These are phyloP conservation scores for Trametes elegans DNA, from an alignment of 768 basidiomycete species.

Conservation along the genomic window DNA sequence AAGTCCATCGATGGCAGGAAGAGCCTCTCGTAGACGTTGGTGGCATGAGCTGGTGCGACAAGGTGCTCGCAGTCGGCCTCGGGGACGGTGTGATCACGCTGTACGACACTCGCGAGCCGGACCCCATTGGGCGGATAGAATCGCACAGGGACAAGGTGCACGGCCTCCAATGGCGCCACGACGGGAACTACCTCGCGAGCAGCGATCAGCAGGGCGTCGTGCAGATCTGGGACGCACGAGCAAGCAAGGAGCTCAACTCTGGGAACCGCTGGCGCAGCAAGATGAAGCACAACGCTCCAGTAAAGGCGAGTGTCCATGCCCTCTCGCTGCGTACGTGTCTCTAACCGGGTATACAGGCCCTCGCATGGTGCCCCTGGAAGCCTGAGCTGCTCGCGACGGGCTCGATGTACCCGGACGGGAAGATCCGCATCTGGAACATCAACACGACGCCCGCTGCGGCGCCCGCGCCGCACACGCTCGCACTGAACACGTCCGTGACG, in stretches of 20 bases:
- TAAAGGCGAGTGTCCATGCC: constrained; percentile 35
- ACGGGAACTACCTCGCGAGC: constrained; percentile 40
- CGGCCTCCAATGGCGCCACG: constrained; percentile 41
- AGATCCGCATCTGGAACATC: constrained; percentile 52
- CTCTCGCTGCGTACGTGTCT: neutral
- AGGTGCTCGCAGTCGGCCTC: constrained; percentile 39
- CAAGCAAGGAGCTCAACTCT: constrained; percentile 31
- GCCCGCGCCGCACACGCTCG: constrained; percentile 46
- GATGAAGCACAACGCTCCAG: constrained; percentile 42
- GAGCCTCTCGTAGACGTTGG: constrained; percentile 29
- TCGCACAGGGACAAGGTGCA: constrained; percentile 36
- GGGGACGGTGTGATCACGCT: constrained; percentile 38
- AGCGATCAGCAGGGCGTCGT: constrained; percentile 41
- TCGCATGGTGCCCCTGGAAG: constrained; percentile 78
- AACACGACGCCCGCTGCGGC: constrained; percentile 45
- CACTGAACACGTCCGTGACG: constrained; percentile 50
- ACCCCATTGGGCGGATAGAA: constrained; percentile 28
- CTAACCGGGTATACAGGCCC: constrained; percentile 41
- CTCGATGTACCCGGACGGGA: constrained; percentile 61
- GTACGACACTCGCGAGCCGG: constrained; percentile 35
- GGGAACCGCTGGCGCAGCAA: constrained; percentile 35
- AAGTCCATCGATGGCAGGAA: constrained; percentile 27
- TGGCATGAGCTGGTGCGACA: constrained; percentile 40
- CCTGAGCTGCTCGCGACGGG: constrained; percentile 64
- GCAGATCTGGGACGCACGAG: constrained; percentile 44